A percentile compares a stretch with the other conserved stretches of the same genome.
Conservation (phyloP, 306 rosid species). For the Citrullus colocynthis region DNA sequence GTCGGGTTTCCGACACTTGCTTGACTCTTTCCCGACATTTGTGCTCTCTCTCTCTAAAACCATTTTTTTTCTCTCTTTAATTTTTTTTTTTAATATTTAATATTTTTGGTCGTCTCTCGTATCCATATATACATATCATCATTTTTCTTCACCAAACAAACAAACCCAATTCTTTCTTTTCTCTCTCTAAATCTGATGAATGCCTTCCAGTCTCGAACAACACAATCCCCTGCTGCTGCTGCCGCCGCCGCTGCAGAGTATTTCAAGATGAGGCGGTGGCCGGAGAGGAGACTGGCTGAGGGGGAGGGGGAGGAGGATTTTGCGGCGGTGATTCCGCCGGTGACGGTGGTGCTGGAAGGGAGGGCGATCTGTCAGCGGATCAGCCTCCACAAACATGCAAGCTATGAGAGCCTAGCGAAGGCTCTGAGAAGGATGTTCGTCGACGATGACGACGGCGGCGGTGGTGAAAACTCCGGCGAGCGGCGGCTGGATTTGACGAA, state of each 20-base stretch:
- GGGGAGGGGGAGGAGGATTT: conserved; percentile 40
- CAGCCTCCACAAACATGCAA: conserved; percentile 60
- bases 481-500: conserved; percentile 45
- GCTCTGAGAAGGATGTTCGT: conserved; percentile 69
- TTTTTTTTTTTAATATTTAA: too few species aligned
- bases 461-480: not conserved
- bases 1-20: not conserved
- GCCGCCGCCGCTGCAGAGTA: conserved; percentile 14
- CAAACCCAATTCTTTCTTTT: too few species aligned
- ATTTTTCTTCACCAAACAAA: conserved; percentile 8
- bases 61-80: too few species aligned
- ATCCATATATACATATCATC: not conserved
- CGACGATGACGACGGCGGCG: conserved; percentile 4
- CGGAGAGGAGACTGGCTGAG: conserved; percentile 23
- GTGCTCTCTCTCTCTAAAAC: conserved; percentile 20
- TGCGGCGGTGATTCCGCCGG: conserved; percentile 48
- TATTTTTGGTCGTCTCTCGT: not conserved
- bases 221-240: conserved; percentile 15
- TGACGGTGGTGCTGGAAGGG: conserved; percentile 81
- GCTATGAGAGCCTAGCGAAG: conserved; percentile 64
- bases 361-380: conserved; percentile 87
- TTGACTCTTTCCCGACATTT: conserved; percentile 36
- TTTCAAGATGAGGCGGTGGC: conserved; percentile 38
- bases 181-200: conserved; percentile 30
- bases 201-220: conserved; percentile 29